A percentile compares a stretch with the other conserved stretches of the same genome.
These are phyloP conservation scores for Podospora conica DNA, from an alignment of 495 filamentous ascomycete species.

Conservation along the genomic window DNA sequence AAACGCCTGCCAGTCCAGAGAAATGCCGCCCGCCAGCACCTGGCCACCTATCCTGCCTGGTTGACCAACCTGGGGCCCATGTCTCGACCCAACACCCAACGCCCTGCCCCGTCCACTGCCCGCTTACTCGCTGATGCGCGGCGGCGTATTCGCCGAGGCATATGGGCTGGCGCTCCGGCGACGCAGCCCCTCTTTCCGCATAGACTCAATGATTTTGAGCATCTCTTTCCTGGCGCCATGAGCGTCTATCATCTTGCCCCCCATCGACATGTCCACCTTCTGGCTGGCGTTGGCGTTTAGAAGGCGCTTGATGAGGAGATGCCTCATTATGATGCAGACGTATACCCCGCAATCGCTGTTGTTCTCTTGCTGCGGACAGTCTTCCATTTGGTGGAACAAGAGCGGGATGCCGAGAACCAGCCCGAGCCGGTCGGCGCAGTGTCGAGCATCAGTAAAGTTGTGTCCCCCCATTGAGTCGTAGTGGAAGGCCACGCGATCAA, in stretches of 20 bases:
- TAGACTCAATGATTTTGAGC: conserved; percentile 72
- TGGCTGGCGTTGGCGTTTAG: conserved; percentile 65
- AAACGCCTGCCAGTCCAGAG: neutral
- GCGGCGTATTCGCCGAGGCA: conserved; percentile 27
- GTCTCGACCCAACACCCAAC: neutral
- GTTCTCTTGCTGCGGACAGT: conserved; percentile 89
- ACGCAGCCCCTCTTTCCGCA: conserved; percentile 75
- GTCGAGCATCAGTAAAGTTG: conserved; percentile 66
- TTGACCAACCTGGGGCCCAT: neutral
- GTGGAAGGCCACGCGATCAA: conserved; percentile 91
- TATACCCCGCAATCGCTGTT: conserved; percentile 91
- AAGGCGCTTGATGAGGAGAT: conserved; percentile 78
- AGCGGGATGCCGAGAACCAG: conserved; percentile 60
- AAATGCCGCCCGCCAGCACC: neutral
- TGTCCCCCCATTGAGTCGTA: conserved; percentile 83
- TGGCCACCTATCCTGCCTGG: neutral
- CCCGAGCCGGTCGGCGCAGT: conserved; percentile 59
- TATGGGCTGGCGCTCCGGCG: conserved; percentile 42
- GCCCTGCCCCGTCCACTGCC: neutral
- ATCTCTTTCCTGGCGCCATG: conserved; percentile 75
- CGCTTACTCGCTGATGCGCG: conserved; percentile 30
- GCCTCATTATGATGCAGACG: conserved; percentile 88
- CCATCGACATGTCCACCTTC: conserved; percentile 92
- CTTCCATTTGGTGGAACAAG: conserved; percentile 67
- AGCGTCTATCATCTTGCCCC: conserved; percentile 71